Evolutionary conservation across 2,329 filamentous ascomycete genomes (phyloP).

Genomic region (Fusarium armeniacum): DNA sequence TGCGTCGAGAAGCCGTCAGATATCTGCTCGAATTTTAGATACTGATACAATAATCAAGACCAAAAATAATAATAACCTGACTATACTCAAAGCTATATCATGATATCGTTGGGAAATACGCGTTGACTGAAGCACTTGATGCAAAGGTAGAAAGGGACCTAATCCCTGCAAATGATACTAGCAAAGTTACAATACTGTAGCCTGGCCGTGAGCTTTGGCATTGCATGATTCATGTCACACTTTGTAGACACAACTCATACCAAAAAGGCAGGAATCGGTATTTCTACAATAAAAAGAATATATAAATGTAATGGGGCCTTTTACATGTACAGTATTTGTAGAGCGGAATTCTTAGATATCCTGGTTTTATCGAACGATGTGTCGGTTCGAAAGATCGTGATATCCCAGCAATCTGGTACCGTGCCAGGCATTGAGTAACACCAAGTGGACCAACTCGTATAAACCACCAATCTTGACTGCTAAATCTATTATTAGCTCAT

Average conservation of each 20-base stretch:
- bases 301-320: accelerated
- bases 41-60: too few species aligned
- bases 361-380: background rate
- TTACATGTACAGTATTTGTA: background rate
- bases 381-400: background rate
- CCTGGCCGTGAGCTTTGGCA: background rate
- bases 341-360: background rate
- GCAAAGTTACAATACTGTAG: too few species aligned
- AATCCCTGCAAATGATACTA: background rate
- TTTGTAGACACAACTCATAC: background rate
- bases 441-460: constrained; percentile 8
- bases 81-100: too few species aligned
- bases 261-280: background rate
- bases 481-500: constrained; percentile 17
- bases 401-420: background rate
- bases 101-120: too few species aligned
- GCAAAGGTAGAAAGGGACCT: background rate
- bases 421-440: background rate
- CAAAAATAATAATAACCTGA: too few species aligned
- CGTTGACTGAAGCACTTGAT: too few species aligned
- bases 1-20: too few species aligned
- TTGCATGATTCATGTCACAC: background rate
- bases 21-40: too few species aligned
- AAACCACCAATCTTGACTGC: background rate
- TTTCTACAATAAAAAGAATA: background rate